Evolutionary conservation across 2,329 filamentous ascomycete species (phyloP), one percentile per base, ranked within the genome.

Genomic region (Scedosporium minutisporum): DNA sequence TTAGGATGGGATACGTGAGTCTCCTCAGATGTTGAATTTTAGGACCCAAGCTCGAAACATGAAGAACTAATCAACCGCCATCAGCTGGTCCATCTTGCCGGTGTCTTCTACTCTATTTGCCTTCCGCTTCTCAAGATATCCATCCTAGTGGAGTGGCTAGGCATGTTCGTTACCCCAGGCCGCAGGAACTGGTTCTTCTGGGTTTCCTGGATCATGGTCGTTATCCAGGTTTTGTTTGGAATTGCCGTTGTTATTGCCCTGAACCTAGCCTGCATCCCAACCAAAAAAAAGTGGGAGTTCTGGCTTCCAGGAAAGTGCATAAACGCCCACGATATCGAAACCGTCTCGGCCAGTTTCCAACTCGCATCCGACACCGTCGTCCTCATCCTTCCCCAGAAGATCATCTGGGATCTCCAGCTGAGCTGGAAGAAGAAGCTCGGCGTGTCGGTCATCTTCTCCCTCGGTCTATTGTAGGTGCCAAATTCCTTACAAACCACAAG

Each of bases 321-420:
- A 27, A 63, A 68, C n/a, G 63, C 57, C 6, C 51, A 65, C 10
- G 38, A 64, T 18, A 58, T 71, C 42, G 66, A 67, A 21, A 46
- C 68, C 3, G 63, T 64, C 1, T 65, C 69, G 3, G 68, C 69
- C 4, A 57, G 23, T 14, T 62, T 72, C 41, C 69, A 72, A 55
- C 58, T 72, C 1, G 42, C 62, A 5, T 67, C 67, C 6, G 71
- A 73, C 55, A n/a, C 69, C 10, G 18, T 66, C 53, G 70, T 72
- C 38, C 58, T 73, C 44, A n/a, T 68, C 4, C 64, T 73, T 21
- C 71, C 71, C 2, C 70, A 72, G 29, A 58, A 61, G 53, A 62
- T 68, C 16, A 71, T 73, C 58, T 71, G 69, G 69, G 61, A 51
- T 3, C 59, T 73, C 41, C 65, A 72, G 3, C 71, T 72, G 67